Base-by-base conservation (phyloP, 202 grass and related monocot genomes). In the Carex arenaria region DNA sequence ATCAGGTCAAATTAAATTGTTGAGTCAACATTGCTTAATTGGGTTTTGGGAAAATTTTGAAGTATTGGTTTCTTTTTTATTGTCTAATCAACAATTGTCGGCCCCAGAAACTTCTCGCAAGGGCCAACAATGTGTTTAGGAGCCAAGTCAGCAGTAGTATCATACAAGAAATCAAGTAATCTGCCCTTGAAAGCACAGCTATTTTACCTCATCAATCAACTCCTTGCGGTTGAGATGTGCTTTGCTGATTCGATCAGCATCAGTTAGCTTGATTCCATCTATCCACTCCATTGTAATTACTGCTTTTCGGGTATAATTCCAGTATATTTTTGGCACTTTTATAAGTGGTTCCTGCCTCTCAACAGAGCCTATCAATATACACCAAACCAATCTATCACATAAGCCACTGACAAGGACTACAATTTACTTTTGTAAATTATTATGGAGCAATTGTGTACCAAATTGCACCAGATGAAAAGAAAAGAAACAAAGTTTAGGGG, bases 241-340 rank as follows among this genome's bases (percentile, higher is more conserved):
- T 86, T 93, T 89, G 78, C 71, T 89, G 72, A 98, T 94, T 54
- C 89, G 85, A 47, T 87, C 79, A 28, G 84, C 70, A 90, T 94
- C 95, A 49, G 95, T 98, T 61, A 98, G 66, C 49, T 98, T 98
- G 63, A 98, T 98, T 68, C 90, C 95, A 69, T 98, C 95, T 86
- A 98, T 88, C 95, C 95, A 98, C 91, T 98, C 95, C 57, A 98
- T 88, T 68, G 95, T 93, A 73, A 94, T 82, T 80, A 98, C 88
- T 52, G 89, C 83, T 89, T 93, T 90, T 54, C 86, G 88, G 70
- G 92, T 95, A 87, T 87, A 98, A 28, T 74, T 90, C 95, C 92
- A 95, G 63, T 98, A 98, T 34, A 98, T 94, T 84, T 94, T 98
- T 83, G 95, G 95, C 65, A 84, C 95, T 84, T 91, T 94, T 79